phyloP scores from a whole-genome alignment of 768 basidiomycete genomes.

The Neoboletus brunneissimus region DNA sequence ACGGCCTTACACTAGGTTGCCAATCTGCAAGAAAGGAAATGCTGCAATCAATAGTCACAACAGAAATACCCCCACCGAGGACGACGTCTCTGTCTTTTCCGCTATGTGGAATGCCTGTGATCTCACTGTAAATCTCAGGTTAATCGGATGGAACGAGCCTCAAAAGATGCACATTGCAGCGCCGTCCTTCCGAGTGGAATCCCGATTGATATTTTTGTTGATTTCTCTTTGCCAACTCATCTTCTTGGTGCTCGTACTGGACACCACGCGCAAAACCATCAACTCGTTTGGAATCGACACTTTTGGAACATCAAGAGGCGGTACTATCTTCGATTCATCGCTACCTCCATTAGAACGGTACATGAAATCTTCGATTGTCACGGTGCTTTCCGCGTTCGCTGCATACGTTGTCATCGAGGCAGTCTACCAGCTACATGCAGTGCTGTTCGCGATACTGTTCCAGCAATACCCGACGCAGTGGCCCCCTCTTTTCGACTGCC shows the following conservation, averaged over 20 bases:
- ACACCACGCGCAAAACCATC: not conserved
- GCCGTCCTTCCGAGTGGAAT: conserved; percentile 17
- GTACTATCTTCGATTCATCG: conserved; percentile 37
- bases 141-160: conserved; percentile 27
- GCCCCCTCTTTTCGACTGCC: conserved; percentile 61
- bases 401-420: conserved; percentile 46
- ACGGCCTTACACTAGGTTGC: conserved; percentile 13
- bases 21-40: conserved; percentile 2
- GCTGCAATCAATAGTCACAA: not conserved
- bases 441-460: conserved; percentile 46
- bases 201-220: conserved; percentile 15
- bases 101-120: conserved; percentile 31
- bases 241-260: conserved; percentile 6
- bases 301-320: conserved; percentile 34
- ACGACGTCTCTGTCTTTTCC: not conserved
- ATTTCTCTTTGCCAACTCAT: conserved; percentile 13
- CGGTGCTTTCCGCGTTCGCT: conserved; percentile 41
- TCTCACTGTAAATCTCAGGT: conserved; percentile 23
- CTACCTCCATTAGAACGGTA: conserved; percentile 34
- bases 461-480: conserved; percentile 50
- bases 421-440: conserved; percentile 40
- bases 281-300: conserved; percentile 38
- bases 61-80: not conserved
- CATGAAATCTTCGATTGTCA: conserved; percentile 43
- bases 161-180: conserved; percentile 12